A percentile compares a stretch with the other conserved stretches of the same genome.
Evolutionary conservation across 345 rosid species (phyloP).

Genomic region (Gossypium raimondii): DNA sequence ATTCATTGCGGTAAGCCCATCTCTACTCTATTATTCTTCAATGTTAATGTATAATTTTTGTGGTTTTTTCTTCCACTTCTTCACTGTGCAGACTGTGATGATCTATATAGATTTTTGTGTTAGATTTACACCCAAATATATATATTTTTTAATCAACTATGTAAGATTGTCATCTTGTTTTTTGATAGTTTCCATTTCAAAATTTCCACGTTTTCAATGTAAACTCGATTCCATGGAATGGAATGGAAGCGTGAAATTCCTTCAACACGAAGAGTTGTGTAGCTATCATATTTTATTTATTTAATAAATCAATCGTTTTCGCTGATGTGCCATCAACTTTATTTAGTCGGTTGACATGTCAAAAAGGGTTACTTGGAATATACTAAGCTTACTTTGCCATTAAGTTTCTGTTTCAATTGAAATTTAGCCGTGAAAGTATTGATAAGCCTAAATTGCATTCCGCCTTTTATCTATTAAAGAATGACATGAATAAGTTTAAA

Average conservation of each 20-base stretch:
- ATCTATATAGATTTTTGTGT: background rate
- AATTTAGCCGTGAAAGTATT: no score
- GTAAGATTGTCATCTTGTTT: background rate
- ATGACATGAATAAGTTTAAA: no score
- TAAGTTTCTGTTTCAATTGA: conserved; percentile 1
- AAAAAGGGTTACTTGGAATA: background rate
- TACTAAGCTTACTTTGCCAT: conserved; percentile 10
- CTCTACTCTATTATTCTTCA: no score
- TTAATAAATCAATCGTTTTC: background rate
- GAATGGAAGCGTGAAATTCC: background rate
- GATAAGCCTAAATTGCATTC: no score
- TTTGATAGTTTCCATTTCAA: background rate
- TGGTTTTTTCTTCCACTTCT: background rate
- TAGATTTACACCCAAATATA: background rate
- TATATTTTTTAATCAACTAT: background rate
- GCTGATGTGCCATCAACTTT: conserved; percentile 1
- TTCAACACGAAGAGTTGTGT: conserved; percentile 1
- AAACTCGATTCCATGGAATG: background rate
- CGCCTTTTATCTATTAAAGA: no score
- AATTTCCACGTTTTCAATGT: background rate
- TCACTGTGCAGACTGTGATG: background rate
- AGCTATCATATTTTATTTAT: background rate
- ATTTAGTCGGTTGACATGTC: background rate
- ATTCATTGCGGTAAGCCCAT: conserved; percentile 39
- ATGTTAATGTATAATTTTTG: background rate